Conservation (phyloP, 2,329 filamentous ascomycete genomes). For the Fusarium sp. region DNA sequence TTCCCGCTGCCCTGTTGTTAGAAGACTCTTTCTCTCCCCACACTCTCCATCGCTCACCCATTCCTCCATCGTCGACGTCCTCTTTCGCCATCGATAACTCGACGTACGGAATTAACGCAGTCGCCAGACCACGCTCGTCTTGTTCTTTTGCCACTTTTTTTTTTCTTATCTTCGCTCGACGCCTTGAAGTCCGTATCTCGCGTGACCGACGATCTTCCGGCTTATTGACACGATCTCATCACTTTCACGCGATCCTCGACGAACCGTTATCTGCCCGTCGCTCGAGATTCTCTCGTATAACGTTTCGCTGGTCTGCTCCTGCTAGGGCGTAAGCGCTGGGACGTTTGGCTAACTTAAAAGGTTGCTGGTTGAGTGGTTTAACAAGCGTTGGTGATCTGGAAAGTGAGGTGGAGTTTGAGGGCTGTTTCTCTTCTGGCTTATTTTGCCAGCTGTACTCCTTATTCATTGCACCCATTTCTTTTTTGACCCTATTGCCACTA, state of each 20-base stretch:
- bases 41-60: constrained; percentile 27
- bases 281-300: constrained; percentile 14
- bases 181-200: not conserved
- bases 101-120: constrained; percentile 20
- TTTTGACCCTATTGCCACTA: constrained; percentile 50
- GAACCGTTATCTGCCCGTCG: constrained; percentile 1
- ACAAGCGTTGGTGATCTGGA: constrained; percentile 49
- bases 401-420: constrained; percentile 53
- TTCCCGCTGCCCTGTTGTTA: constrained; percentile 10
- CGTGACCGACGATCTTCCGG: constrained; percentile 8
- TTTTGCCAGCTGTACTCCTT: constrained; percentile 55
- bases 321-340: constrained; percentile 38
- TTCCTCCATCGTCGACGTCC: constrained; percentile 29
- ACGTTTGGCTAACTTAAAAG: constrained; percentile 46
- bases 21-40: constrained; percentile 42
- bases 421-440: constrained; percentile 50
- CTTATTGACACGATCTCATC: constrained; percentile 13
- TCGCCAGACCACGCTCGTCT: constrained; percentile 2
- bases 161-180: not conserved
- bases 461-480: constrained; percentile 50
- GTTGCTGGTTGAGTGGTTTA: constrained; percentile 48
- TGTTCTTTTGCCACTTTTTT: not conserved
- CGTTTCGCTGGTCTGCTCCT: constrained; percentile 41
- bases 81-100: constrained; percentile 33
- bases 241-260: constrained; percentile 22